Conservation (phyloP, 129 eudicot species). For the Rutidosis leptorrhynchoides region DNA sequence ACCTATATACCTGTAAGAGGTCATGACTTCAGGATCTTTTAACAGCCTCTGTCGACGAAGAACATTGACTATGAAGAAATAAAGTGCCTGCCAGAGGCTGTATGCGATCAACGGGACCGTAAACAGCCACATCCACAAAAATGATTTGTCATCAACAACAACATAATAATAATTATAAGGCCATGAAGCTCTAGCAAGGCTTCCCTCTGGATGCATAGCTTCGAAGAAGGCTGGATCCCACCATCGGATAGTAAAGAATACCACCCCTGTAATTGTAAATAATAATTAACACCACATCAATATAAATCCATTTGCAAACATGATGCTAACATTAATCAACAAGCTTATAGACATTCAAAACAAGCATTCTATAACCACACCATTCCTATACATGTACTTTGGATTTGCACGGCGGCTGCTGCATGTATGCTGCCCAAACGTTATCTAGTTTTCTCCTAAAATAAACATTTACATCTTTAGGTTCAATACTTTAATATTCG, state of each 20-base stretch:
- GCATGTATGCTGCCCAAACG: background rate
- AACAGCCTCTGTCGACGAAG: slow-evolving; percentile 85
- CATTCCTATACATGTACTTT: background rate
- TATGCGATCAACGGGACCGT: slow-evolving; percentile 81
- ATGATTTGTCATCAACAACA: slow-evolving; percentile 60
- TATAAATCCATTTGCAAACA: background rate
- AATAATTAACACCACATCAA: no score
- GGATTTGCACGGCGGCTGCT: background rate
- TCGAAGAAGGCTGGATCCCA: slow-evolving; percentile 88
- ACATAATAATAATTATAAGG: no score
- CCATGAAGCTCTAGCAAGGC: slow-evolving; percentile 76
- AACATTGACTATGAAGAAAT: slow-evolving; percentile 83
- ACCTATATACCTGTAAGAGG: slow-evolving; percentile 99
- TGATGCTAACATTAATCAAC: background rate
- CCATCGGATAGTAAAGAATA: slow-evolving; percentile 96
- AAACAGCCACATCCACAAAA: slow-evolving; percentile 92
- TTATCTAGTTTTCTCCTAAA: background rate
- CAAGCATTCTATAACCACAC: background rate
- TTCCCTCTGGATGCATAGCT: slow-evolving; percentile 96
- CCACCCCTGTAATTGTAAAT: no score
- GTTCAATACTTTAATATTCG: background rate
- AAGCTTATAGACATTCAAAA: background rate
- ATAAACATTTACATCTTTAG: background rate
- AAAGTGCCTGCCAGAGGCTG: slow-evolving; percentile 78
- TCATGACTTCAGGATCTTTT: slow-evolving; percentile 99